phyloP scores from a whole-genome alignment of 768 basidiomycete genomes.

The Cyclocybe aegerita region DNA sequence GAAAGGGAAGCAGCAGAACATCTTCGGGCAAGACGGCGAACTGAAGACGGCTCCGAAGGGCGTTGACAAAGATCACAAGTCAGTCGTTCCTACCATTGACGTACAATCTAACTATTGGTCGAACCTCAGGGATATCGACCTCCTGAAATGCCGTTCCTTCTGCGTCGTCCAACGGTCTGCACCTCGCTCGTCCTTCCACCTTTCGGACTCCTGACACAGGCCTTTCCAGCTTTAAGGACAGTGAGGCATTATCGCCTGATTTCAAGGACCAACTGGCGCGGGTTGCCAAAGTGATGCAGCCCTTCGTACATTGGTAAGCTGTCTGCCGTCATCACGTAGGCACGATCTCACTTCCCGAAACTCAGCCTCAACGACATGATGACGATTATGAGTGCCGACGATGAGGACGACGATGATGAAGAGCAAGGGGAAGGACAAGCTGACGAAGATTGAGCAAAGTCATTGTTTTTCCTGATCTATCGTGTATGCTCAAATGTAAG shows the following conservation, averaged over 20 bases:
- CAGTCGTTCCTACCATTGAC: slow-evolving; percentile 13
- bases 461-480: no score
- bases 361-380: slow-evolving; percentile 71
- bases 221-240: slow-evolving; percentile 63
- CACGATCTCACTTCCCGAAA: neutral
- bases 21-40: slow-evolving; percentile 88
- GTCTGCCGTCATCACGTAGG: neutral
- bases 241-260: slow-evolving; percentile 62
- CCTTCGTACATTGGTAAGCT: slow-evolving; percentile 78
- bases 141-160: slow-evolving; percentile 82
- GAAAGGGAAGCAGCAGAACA: slow-evolving; percentile 63
- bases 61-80: slow-evolving; percentile 80
- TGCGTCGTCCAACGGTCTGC: slow-evolving; percentile 61
- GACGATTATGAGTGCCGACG: slow-evolving; percentile 44
- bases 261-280: slow-evolving; percentile 65
- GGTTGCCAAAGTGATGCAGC: slow-evolving; percentile 56
- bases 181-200: neutral
- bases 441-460: slow-evolving; percentile 11
- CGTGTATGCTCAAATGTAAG: no score
- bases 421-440: slow-evolving; percentile 16
- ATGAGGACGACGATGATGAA: slow-evolving; percentile 25
- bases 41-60: slow-evolving; percentile 93
- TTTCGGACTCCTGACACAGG: neutral
- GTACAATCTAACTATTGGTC: neutral
- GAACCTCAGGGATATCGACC: slow-evolving; percentile 75